Percentiles rank a stretch among this genome's conserved stretches.
Conservation (phyloP, 78 protist genomes). For the Protostelium mycophagum region DNA sequence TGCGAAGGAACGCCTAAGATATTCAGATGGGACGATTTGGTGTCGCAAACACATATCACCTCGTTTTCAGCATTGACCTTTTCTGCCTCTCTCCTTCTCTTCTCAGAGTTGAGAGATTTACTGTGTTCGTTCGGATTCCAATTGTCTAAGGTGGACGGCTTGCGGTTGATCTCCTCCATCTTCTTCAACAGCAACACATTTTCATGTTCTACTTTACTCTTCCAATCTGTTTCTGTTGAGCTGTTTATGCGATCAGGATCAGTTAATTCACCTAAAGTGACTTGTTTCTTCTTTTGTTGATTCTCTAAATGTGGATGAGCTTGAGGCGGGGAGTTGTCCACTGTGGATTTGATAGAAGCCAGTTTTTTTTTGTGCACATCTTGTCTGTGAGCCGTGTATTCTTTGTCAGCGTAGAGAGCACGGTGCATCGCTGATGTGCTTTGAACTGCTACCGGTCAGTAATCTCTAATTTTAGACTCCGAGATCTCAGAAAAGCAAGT, state of each 20-base stretch:
- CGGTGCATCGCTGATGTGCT: slow-evolving; percentile 3
- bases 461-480: too few relatives aligned
- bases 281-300: background rate
- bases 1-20: background rate
- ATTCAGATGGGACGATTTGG: background rate
- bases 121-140: background rate
- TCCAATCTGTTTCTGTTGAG: background rate
- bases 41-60: background rate
- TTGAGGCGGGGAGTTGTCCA: background rate
- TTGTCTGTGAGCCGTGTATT: background rate
- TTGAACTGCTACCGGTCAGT: too few relatives aligned
- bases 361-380: background rate
- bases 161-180: background rate
- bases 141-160: background rate
- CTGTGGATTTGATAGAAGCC: background rate
- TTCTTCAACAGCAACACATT: background rate
- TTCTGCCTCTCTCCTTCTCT: background rate
- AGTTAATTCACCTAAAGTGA: background rate
- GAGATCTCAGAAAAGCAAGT: too few relatives aligned
- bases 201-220: background rate
- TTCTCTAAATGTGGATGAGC: background rate
- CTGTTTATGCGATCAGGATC: background rate
- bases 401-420: background rate
- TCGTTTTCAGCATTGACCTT: background rate
- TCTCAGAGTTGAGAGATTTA: background rate